Evolutionary conservation across 768 basidiomycete species (phyloP).

Genomic region (Rickenella mellea): DNA sequence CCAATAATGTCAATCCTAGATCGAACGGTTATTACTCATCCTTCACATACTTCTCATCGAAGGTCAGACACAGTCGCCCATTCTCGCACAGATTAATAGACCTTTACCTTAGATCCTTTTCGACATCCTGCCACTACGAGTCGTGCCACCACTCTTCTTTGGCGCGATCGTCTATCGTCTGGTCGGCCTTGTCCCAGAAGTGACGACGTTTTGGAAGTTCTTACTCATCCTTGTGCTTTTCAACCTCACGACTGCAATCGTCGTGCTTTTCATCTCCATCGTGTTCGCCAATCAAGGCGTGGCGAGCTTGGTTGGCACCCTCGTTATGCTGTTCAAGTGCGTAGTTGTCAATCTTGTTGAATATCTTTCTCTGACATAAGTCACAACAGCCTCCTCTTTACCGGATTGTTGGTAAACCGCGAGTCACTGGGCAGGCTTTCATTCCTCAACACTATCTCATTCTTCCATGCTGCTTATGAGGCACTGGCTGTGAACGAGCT

Average conservation of each 20-base stretch:
- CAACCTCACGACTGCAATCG: conserved; percentile 91
- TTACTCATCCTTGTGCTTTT: conserved; percentile 91
- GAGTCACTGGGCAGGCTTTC: conserved; percentile 64
- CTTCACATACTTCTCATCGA: conserved; percentile 93
- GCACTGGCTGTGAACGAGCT: conserved; percentile 97
- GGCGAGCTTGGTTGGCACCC: conserved; percentile 87
- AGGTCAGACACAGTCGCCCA: conserved; percentile 33
- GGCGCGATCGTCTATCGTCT: conserved; percentile 94
- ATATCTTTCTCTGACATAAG: neutral
- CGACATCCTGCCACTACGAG: conserved; percentile 88
- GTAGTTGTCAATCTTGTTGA: conserved; percentile 20
- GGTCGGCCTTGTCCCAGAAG: conserved; percentile 88
- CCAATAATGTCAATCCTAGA: conserved; percentile 27
- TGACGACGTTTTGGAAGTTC: conserved; percentile 95
- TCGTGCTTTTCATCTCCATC: conserved; percentile 85
- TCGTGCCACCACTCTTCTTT: conserved; percentile 91
- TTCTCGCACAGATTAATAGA: neutral
- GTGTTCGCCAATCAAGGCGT: conserved; percentile 80
- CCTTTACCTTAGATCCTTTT: conserved; percentile 62
- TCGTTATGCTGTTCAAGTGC: conserved; percentile 98
- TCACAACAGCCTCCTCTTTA: conserved; percentile 73
- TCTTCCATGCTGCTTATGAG: conserved; percentile 99
- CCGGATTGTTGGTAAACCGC: conserved; percentile 90
- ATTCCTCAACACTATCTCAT: conserved; percentile 87
- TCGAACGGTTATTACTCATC: conserved; percentile 98